Base-by-base conservation (phyloP, 1,139 yeast genomes). In the Saccharomyces hybrid region DNA sequence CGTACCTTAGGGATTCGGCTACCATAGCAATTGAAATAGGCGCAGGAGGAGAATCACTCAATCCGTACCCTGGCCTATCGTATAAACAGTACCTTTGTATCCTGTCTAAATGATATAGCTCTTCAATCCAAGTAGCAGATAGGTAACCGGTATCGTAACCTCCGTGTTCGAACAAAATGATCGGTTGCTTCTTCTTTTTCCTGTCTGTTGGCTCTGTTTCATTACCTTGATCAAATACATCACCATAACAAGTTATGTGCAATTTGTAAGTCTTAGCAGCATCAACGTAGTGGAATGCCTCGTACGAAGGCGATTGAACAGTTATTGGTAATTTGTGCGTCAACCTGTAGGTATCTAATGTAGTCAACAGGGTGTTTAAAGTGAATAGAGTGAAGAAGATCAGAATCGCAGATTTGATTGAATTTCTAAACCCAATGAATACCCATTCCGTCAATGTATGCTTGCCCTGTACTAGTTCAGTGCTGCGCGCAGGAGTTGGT, bases 61-160 rank as follows among this genome's bases (percentile, higher is more conserved):
- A 82, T 0, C 88, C 96, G 61, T 79, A 79, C 0, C 97, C 97
- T 2, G 96, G 96, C 47, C 96, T 76, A 63, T 89, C 96, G 83
- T 93, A 89, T 54, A 84, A 77, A 71, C 97, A 89, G 58, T 84
- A 88, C 47, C 89, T 75, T 42, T 84, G 82, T 27, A 86, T 72
- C 57, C 83, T 77, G 65, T 83, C 79, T 63, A 82, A 71, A 58
- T 82, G 82, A 64, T 77, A 78, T 47, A 85, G 69, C 56, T 86
- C 93, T 62, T 84, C 84, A 41, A 86, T 78, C 96, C 96, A 88
- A 50, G 75, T 76, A 56, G 73, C 84, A 62, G 80, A 79, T 53
- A 76, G 81, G 58, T 83, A 88, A 41, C 81, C 79, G 0, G 88
- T 81, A 0, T 86, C 80, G 48, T 77, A 74, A 61, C 86, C 88